These are phyloP conservation scores for Usnea hakonensis DNA, from an alignment of 495 filamentous ascomycete species.

Conservation along the genomic window DNA sequence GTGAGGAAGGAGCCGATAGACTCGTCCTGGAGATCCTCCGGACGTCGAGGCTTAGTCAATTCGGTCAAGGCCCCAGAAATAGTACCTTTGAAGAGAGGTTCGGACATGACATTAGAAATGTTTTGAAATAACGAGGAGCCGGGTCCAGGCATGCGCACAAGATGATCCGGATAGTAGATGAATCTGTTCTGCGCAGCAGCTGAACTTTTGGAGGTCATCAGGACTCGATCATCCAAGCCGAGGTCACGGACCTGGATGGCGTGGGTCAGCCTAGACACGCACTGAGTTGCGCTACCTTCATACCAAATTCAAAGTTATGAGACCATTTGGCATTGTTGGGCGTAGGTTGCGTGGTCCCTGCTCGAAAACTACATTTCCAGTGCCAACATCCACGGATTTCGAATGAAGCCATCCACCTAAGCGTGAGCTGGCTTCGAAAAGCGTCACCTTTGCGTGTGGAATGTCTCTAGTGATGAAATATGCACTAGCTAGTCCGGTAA, in stretches of 20 bases:
- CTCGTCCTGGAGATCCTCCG: slow-evolving; percentile 47
- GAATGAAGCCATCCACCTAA: slow-evolving; percentile 84
- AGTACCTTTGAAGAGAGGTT: slow-evolving; percentile 57
- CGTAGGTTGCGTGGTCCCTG: slow-evolving; percentile 75
- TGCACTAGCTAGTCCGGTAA: slow-evolving; percentile 80
- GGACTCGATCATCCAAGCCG: slow-evolving; percentile 52
- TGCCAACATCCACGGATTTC: slow-evolving; percentile 52
- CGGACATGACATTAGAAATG: slow-evolving; percentile 36
- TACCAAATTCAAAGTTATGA: slow-evolving; percentile 53
- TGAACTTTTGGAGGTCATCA: slow-evolving; percentile 44
- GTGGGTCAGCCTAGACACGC: slow-evolving; percentile 1
- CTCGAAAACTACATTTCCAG: slow-evolving; percentile 65
- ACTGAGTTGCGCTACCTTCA: neutral
- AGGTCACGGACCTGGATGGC: slow-evolving; percentile 56
- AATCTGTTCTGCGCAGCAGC: slow-evolving; percentile 58
- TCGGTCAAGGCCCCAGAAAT: slow-evolving; percentile 38
- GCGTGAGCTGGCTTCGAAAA: slow-evolving; percentile 64
- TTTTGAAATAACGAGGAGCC: slow-evolving; percentile 24
- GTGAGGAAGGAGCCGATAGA: slow-evolving; percentile 64
- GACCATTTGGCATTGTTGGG: slow-evolving; percentile 37
- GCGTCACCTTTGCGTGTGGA: slow-evolving; percentile 55
- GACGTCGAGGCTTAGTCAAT: slow-evolving; percentile 24
- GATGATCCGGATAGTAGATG: slow-evolving; percentile 85
- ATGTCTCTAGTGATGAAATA: slow-evolving; percentile 59
- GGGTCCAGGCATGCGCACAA: slow-evolving; percentile 60